Evolutionary conservation across 768 basidiomycete species (phyloP).

Genomic region (Leccinum sublutescens): DNA sequence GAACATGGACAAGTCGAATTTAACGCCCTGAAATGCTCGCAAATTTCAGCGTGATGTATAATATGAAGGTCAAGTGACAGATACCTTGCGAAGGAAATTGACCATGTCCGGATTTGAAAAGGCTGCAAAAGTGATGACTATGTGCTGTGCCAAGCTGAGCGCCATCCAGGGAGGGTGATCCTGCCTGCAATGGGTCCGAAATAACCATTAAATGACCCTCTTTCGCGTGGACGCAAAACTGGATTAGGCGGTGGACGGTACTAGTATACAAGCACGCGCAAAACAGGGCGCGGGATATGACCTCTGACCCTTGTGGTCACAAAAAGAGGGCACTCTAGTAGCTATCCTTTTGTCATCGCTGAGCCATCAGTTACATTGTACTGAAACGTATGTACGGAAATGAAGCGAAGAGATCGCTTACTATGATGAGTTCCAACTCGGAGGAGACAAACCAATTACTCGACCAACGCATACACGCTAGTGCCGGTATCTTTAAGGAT

Average conservation of each 20-base stretch:
- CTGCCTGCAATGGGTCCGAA: not conserved
- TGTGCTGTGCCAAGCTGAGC: no score
- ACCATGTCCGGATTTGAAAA: not conserved
- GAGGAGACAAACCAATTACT: slow-evolving; percentile 26
- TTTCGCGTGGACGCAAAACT: not conserved
- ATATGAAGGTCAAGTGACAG: not conserved
- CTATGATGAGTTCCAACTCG: not conserved
- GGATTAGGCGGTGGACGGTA: not conserved
- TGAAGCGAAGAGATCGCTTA: slow-evolving; percentile 14
- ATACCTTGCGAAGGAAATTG: not conserved
- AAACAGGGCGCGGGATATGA: not conserved
- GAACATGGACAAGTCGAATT: no score
- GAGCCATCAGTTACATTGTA: slow-evolving; percentile 11
- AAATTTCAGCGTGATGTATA: not conserved
- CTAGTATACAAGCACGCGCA: slow-evolving; percentile 13
- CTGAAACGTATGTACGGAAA: not conserved
- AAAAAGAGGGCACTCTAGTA: not conserved
- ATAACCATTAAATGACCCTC: not conserved
- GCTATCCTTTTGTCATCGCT: slow-evolving; percentile 3
- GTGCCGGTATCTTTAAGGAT: slow-evolving; percentile 45
- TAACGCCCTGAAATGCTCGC: no score
- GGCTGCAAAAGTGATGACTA: no score
- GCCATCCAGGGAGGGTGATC: no score
- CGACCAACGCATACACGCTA: slow-evolving; percentile 41
- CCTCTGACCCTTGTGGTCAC: not conserved